Evolutionary conservation across 2,329 filamentous ascomycete species (phyloP).

Genomic region (Cladosporium austrohemisphaericum): DNA sequence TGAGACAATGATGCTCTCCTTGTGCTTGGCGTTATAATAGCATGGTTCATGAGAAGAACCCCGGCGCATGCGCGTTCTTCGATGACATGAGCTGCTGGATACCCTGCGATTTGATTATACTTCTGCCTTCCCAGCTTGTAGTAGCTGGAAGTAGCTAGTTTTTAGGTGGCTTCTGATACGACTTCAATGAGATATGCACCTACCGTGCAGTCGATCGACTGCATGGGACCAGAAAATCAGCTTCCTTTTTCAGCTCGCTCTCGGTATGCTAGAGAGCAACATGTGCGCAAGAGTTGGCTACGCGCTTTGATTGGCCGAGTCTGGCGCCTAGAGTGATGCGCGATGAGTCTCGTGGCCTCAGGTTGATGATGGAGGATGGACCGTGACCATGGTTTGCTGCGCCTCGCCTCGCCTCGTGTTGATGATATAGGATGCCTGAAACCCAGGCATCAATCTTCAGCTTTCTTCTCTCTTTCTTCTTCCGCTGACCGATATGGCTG

Average conservation of each 20-base stretch:
- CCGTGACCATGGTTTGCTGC: neutral
- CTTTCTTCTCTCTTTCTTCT: neutral
- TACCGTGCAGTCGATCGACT: slow-evolving; percentile 5
- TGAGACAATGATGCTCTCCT: neutral
- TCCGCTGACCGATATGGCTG: neutral
- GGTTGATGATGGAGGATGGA: slow-evolving; percentile 1
- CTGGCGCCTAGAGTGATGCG: neutral
- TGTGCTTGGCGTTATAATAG: slow-evolving; percentile 8
- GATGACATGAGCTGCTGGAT: slow-evolving; percentile 27
- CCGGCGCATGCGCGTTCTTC: slow-evolving; percentile 21
- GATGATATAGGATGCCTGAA: neutral
- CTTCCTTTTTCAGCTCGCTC: too few species aligned
- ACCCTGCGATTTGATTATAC: slow-evolving; percentile 15
- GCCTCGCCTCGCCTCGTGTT: slow-evolving; percentile 9
- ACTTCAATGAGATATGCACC: slow-evolving; percentile 11
- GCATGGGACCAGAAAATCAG: neutral
- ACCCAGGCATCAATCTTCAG: too few species aligned
- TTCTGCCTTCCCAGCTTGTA: neutral
- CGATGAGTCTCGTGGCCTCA: slow-evolving; percentile 9
- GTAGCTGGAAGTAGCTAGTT: neutral
- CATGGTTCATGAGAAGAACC: slow-evolving; percentile 16
- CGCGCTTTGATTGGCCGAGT: slow-evolving; percentile 5
- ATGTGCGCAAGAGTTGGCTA: neutral
- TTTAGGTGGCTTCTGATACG: neutral
- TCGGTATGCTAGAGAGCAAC: too few species aligned